Conservation (phyloP, 768 basidiomycete species). For the Panaeolus papilionaceus region DNA sequence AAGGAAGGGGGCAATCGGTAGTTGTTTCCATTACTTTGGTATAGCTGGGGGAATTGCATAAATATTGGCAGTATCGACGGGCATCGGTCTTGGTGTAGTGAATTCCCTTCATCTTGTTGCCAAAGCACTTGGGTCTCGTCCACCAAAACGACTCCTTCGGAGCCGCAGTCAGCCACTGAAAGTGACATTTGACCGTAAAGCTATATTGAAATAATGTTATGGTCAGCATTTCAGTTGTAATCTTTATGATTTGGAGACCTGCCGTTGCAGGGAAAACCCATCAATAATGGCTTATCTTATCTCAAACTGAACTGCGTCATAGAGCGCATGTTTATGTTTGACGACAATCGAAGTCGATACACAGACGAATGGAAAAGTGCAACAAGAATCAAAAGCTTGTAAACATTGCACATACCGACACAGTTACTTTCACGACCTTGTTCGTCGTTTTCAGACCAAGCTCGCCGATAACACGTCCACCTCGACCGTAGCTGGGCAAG, state of each 20-base stretch:
- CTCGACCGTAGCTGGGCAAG: constrained; percentile 43
- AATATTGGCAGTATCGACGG: constrained; percentile 46
- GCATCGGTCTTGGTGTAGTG: constrained; percentile 31
- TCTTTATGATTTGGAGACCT: neutral
- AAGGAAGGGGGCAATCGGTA: constrained; percentile 47
- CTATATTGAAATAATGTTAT: constrained; percentile 26
- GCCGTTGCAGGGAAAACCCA: neutral
- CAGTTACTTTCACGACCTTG: constrained; percentile 38
- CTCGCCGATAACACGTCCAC: constrained; percentile 41
- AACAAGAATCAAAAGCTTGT: neutral
- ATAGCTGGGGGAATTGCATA: constrained; percentile 41
- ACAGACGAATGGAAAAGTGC: neutral
- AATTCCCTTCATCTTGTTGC: constrained; percentile 29
- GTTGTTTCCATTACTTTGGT: constrained; percentile 33
- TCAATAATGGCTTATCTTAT: neutral
- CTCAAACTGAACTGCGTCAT: neutral
- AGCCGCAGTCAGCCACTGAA: constrained; percentile 43
- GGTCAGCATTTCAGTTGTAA: neutral
- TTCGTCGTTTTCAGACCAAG: constrained; percentile 38
- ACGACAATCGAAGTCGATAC: neutral
- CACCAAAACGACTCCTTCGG: constrained; percentile 34
- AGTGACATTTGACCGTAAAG: constrained; percentile 42
- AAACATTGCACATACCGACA: constrained; percentile 40
- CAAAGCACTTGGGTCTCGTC: constrained; percentile 38
- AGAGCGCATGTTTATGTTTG: neutral